These are phyloP conservation scores for Mortierella sp. DNA, from an alignment of 371 early-diverging fungal species.

Conservation along the genomic window DNA sequence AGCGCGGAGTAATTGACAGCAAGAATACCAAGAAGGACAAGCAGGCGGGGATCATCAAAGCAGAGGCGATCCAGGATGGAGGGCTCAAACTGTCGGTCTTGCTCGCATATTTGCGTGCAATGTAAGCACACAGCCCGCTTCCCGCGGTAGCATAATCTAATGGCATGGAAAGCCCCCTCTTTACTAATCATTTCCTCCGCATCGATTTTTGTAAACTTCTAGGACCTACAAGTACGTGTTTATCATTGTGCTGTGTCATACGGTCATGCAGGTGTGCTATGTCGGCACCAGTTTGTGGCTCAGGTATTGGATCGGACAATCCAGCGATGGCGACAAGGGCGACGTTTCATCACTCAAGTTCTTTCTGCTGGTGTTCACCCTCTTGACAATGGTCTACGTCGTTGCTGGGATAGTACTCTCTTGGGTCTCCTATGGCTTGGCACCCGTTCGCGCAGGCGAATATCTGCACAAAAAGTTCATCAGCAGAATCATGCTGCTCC, in stretches of 20 bases:
- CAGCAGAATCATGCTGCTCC: conserved; percentile 67
- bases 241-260: conserved; percentile 9
- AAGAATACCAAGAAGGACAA: neutral
- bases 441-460: conserved; percentile 34
- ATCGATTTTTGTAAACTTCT: neutral
- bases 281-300: conserved; percentile 68
- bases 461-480: conserved; percentile 61
- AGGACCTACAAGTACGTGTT: conserved; percentile 25
- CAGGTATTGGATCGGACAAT: conserved; percentile 71
- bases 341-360: conserved; percentile 57
- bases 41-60: conserved; percentile 21
- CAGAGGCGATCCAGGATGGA: conserved; percentile 30
- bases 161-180: neutral
- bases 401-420: neutral
- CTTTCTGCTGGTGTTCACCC: conserved; percentile 83
- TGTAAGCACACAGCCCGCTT: conserved; percentile 15
- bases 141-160: no score
- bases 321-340: neutral
- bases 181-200: neutral
- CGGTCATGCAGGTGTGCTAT: conserved; percentile 18
- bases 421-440: conserved; percentile 26
- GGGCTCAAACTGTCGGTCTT: neutral
- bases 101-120: conserved; percentile 20
- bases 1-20: neutral
- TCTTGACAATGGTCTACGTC: conserved; percentile 69